These are phyloP conservation scores for Saturnispora gosingensis DNA, from an alignment of 805 yeast species.

Conservation along the genomic window DNA sequence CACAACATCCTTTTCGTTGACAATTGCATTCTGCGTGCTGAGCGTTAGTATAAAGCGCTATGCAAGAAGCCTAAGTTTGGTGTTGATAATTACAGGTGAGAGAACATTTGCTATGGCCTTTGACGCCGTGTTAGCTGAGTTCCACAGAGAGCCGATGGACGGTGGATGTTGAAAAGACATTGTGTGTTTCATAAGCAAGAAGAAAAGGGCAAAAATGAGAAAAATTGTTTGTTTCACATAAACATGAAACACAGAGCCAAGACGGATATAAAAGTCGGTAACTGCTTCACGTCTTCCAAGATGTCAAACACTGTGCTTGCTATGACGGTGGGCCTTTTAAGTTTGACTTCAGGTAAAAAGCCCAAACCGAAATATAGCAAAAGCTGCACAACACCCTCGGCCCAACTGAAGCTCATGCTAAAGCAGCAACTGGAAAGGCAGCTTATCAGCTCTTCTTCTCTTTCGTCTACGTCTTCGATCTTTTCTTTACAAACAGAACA, in stretches of 20 bases:
- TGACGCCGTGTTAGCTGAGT: background rate
- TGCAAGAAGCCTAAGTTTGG: background rate
- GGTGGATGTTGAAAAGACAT: background rate
- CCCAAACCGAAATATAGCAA: background rate
- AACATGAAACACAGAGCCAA: background rate
- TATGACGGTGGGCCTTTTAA: background rate
- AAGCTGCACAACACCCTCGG: background rate
- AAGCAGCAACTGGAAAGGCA: background rate
- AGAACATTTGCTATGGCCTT: background rate
- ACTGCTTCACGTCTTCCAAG: background rate
- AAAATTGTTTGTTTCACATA: background rate
- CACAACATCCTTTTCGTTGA: conserved; percentile 2
- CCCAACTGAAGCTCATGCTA: background rate
- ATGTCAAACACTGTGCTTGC: background rate
- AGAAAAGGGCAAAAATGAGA: background rate
- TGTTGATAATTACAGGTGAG: background rate
- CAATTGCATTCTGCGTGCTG: background rate
- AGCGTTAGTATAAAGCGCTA: background rate
- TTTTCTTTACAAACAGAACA: background rate
- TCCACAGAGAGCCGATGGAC: conserved; percentile 2
- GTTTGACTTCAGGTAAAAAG: background rate
- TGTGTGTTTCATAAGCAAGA: background rate
- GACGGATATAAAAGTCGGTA: background rate
- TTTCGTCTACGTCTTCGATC: no score
- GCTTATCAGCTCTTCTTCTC: background rate